phyloP scores from a whole-genome alignment of 164 flowering plant species.

The Piper betle region DNA sequence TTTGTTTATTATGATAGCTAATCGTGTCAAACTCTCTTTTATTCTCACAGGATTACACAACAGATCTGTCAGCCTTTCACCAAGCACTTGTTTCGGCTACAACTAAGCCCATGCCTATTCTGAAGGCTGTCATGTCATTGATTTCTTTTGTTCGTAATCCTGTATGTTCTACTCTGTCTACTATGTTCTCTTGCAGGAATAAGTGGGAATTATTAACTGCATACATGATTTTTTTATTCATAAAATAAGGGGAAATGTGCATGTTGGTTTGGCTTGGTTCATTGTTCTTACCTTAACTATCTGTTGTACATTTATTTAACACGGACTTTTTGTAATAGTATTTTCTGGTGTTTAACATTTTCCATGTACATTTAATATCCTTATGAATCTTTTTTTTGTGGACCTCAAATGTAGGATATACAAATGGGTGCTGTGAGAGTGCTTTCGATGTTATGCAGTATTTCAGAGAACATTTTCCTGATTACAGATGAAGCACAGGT shows the following conservation, averaged over 20 bases:
- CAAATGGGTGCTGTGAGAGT: constrained; percentile 69
- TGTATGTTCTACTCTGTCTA: constrained; percentile 21
- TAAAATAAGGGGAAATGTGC: neutral
- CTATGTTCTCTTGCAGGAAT: neutral
- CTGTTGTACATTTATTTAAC: too few species aligned
- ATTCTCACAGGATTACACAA: constrained; percentile 38
- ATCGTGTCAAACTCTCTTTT: neutral
- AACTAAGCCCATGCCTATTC: constrained; percentile 65
- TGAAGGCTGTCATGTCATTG: constrained; percentile 54
- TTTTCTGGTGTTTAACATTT: too few species aligned
- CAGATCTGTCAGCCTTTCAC: constrained; percentile 41
- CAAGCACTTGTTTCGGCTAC: constrained; percentile 61
- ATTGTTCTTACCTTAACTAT: too few species aligned
- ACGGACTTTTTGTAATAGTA: too few species aligned
- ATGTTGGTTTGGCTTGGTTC: neutral
- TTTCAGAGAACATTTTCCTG: constrained; percentile 46
- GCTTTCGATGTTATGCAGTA: constrained; percentile 37
- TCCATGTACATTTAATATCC: neutral
- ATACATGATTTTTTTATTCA: neutral
- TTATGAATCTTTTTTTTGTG: neutral
- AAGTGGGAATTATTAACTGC: neutral
- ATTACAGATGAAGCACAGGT: constrained; percentile 72
- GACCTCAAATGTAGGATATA: constrained; percentile 42
- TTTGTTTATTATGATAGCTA: neutral
- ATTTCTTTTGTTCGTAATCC: constrained; percentile 53